Evolutionary conservation across 371 early-diverging fungal species (phyloP), one percentile per base, ranked within the genome.

Genomic region (Basidiobolus meristosporus): DNA sequence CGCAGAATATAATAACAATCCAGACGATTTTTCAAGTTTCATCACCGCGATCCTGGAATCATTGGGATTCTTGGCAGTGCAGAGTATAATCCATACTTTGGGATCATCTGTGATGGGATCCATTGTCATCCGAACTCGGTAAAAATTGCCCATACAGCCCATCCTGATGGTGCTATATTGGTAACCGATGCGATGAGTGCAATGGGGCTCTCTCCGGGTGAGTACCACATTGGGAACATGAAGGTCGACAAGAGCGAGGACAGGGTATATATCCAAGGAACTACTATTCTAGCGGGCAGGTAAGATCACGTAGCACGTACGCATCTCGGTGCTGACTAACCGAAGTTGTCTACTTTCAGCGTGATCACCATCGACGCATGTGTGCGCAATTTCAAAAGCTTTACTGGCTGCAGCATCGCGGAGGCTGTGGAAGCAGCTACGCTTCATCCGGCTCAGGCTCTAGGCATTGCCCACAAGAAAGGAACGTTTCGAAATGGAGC

Each of bases 361-460:
- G 77, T 75, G 4, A 59, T 71, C 26, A 71, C 77, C 0, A 69
- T 86, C 46, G 72, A 76, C 34, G 66, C 68, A 31, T 82, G 83
- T 45, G 70, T 85, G 23, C 70, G 72, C 38, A 85, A 85, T 48
- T 82, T 87, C 53, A 66, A 68, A 41, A 59, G 63, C 39, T 87
- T 79, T 53, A 82, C 88, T 3, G 76, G 76, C 12, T 83, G 83
- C 39, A 64, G 69, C 7, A 43, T 70, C 16, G 79, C 82, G 17
- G 83, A 87, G 51, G 88, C 85, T 11, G 54, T 87, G 37, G 84
- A 87, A 46, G 81, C 82, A 18, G 88, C 83, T 4, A 84, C 85
- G 0, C 46, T 85, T 39, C 81, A 82, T 46, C 85, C 88, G 2
- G 88, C 88, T 11, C 65, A 70, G 43, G 48, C 70, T 38, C 54